Percentiles rank a stretch among this genome's conserved stretches.
These are phyloP conservation scores for Priceomyces haplophilus DNA, from an alignment of 805 yeast genomes.

Conservation along the genomic window DNA sequence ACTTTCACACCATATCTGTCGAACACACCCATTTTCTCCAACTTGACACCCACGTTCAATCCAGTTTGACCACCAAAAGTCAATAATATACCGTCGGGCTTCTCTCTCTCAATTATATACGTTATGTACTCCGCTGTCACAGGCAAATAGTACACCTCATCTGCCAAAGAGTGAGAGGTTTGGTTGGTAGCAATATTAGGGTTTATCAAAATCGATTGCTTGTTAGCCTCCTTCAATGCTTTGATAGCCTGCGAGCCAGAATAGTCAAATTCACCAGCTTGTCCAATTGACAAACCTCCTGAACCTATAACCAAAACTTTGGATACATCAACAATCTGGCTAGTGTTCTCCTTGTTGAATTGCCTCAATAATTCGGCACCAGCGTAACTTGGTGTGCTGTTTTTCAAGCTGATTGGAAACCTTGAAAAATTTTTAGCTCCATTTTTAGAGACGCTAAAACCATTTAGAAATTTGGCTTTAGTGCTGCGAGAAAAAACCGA, in stretches of 20 bases:
- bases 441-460: slow-evolving; percentile 4
- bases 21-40: slow-evolving; percentile 92
- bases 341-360: slow-evolving; percentile 58
- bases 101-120: slow-evolving; percentile 91
- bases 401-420: not conserved
- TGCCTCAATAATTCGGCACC: slow-evolving; percentile 60
- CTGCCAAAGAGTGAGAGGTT: slow-evolving; percentile 92
- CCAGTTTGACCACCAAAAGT: slow-evolving; percentile 99
- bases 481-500: slow-evolving; percentile 4
- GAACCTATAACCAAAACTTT: slow-evolving; percentile 93
- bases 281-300: slow-evolving; percentile 96
- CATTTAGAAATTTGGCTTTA: slow-evolving; percentile 4
- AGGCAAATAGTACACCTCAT: slow-evolving; percentile 91
- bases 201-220: slow-evolving; percentile 79
- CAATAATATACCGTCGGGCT: slow-evolving; percentile 91
- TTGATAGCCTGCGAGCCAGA: slow-evolving; percentile 97
- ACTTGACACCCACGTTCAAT: slow-evolving; percentile 90
- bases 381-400: slow-evolving; percentile 42
- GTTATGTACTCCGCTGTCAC: slow-evolving; percentile 96
- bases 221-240: slow-evolving; percentile 88
- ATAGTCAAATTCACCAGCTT: slow-evolving; percentile 97
- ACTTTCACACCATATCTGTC: slow-evolving; percentile 90
- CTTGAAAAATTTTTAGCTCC: slow-evolving; percentile 9
- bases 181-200: slow-evolving; percentile 97
- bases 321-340: slow-evolving; percentile 73